Evolutionary conservation across 2,329 filamentous ascomycete genomes (phyloP).

Genomic region (Ophiostoma pallidulum): DNA sequence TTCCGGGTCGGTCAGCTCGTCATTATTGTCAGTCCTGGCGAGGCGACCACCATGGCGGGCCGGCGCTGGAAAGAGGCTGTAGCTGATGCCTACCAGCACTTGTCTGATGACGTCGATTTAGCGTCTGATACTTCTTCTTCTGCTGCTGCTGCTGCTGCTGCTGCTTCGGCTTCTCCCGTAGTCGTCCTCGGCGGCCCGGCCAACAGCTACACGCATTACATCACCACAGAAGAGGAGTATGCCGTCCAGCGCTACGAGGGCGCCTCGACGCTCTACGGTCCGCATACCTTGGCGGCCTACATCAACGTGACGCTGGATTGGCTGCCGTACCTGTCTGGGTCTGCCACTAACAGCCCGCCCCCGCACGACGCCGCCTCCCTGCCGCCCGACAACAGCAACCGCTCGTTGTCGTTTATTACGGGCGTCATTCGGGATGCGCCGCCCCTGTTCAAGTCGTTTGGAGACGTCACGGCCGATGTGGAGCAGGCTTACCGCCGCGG

Average conservation of each 20-base stretch:
- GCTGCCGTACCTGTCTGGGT: conserved; percentile 56
- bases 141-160: no score
- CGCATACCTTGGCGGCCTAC: conserved; percentile 74
- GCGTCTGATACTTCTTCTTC: no score
- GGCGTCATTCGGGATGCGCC: conserved; percentile 65
- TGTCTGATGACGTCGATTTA: not conserved
- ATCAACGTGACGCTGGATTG: conserved; percentile 67
- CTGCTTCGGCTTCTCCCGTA: no score
- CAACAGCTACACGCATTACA: conserved; percentile 64
- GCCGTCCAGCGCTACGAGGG: conserved; percentile 66
- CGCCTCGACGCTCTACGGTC: conserved; percentile 78
- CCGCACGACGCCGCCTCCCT: conserved; percentile 38
- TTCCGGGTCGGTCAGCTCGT: conserved; percentile 77
- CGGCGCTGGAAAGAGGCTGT: conserved; percentile 75
- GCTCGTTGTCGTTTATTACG: conserved; percentile 67
- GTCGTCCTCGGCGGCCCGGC: conserved; percentile 80
- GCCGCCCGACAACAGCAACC: conserved; percentile 70
- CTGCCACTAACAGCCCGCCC: conserved; percentile 31
- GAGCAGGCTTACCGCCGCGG: conserved; percentile 48
- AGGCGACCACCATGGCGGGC: conserved; percentile 88
- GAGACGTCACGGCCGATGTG: conserved; percentile 51
- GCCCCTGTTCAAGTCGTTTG: conserved; percentile 57
- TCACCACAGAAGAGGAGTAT: conserved; percentile 38
- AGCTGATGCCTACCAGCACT: conserved; percentile 33
- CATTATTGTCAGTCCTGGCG: conserved; percentile 75